phyloP scores from a whole-genome alignment of 192 early-diverging fungal genomes.

The Backusella mclennaniae region DNA sequence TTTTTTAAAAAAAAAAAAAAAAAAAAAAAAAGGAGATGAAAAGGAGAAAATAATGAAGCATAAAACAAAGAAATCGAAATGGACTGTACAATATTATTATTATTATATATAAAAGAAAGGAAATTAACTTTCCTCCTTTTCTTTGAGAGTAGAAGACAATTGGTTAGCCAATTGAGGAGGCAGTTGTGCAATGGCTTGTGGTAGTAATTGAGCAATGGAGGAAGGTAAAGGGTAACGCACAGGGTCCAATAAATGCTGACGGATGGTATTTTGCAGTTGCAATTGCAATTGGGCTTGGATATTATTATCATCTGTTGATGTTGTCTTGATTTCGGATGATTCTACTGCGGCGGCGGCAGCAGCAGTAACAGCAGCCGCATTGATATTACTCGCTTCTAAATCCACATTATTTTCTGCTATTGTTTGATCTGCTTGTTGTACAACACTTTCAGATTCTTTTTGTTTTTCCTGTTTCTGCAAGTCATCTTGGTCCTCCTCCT shows the following conservation, averaged over 20 bases:
- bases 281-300: conserved; percentile 34
- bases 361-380: background rate
- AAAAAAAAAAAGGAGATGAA: background rate
- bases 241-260: conserved; percentile 35
- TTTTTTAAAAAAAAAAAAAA: too few species aligned
- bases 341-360: background rate
- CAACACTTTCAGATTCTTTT: background rate
- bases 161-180: conserved; percentile 35
- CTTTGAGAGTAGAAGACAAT: conserved; percentile 18
- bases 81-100: background rate
- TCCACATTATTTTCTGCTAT: background rate
- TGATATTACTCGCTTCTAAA: background rate
- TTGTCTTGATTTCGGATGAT: background rate
- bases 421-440: background rate
- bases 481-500: background rate
- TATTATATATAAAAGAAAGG: background rate
- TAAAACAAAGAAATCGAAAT: background rate
- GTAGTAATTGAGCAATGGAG: conserved; percentile 35
- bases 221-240: conserved; percentile 32
- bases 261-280: conserved; percentile 39
- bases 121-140: background rate
- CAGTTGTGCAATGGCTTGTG: conserved; percentile 35
- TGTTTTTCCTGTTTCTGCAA: background rate
- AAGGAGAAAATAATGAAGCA: background rate
- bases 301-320: background rate